Conservation (phyloP, 495 filamentous ascomycete genomes). For the Penicillium lagena region DNA sequence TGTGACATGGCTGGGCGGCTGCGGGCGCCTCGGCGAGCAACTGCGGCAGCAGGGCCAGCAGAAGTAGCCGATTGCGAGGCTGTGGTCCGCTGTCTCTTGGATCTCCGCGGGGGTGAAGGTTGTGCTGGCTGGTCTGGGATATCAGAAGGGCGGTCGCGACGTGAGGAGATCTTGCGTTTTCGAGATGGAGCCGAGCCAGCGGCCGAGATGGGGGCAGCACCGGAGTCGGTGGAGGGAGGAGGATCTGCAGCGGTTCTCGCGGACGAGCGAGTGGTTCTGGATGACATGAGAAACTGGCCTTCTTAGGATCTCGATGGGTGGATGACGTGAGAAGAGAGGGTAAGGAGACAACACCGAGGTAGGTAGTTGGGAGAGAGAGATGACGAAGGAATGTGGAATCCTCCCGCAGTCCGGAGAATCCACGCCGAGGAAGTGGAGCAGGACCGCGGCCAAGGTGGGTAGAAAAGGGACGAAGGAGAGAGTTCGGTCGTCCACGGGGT, state of each 20-base stretch:
- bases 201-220: conserved; percentile 27
- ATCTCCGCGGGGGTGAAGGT: conserved; percentile 37
- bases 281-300: conserved; percentile 63
- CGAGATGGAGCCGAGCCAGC: conserved; percentile 38
- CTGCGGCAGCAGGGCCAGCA: conserved; percentile 27
- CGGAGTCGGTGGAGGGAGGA: conserved; percentile 30
- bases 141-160: conserved; percentile 31
- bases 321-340: not conserved
- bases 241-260: conserved; percentile 68
- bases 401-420: not conserved
- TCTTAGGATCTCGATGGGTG: conserved; percentile 4
- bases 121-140: conserved; percentile 32
- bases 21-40: conserved; percentile 54
- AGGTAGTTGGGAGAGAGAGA: not conserved
- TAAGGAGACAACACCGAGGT: not conserved
- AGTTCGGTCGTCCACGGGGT: not conserved
- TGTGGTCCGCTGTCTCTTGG: conserved; percentile 36
- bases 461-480: no score
- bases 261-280: conserved; percentile 76
- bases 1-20: conserved; percentile 74
- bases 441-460: not conserved
- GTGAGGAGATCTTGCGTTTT: conserved; percentile 52
- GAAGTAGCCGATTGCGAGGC: conserved; percentile 39
- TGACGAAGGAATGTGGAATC: conserved; percentile 1
- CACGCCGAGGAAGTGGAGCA: not conserved